Conservation (phyloP, 495 filamentous ascomycete genomes). For the Penicillium fimorum region DNA sequence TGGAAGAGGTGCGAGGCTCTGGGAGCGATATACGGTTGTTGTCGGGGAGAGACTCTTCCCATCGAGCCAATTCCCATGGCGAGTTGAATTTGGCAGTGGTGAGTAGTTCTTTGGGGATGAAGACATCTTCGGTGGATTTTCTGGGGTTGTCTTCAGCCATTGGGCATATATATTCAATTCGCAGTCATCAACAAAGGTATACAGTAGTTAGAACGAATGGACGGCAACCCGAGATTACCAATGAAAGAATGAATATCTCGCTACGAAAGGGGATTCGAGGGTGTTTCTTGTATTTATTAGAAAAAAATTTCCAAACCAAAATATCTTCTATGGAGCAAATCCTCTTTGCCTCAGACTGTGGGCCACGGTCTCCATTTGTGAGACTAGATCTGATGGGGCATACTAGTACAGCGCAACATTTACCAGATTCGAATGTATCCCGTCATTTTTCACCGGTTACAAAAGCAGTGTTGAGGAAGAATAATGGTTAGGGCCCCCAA, state of each 20-base stretch:
- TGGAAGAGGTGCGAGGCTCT: constrained; percentile 8
- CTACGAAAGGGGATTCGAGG: neutral
- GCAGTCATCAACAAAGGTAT: neutral
- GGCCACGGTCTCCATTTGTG: neutral
- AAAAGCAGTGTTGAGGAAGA: too few relatives aligned
- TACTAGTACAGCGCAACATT: neutral
- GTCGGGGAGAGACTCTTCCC: constrained; percentile 25
- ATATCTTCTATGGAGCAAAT: neutral
- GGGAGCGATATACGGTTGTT: constrained; percentile 19
- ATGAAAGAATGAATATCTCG: neutral
- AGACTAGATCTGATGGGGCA: constrained; percentile 5
- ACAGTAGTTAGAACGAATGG: neutral
- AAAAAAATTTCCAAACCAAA: neutral
- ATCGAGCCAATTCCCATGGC: constrained; percentile 22
- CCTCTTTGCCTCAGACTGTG: constrained; percentile 1
- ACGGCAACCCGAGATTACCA: constrained; percentile 1
- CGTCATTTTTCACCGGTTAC: too few relatives aligned
- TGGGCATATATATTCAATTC: neutral
- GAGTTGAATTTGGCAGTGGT: constrained; percentile 27
- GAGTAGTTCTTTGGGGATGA: constrained; percentile 22
- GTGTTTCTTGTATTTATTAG: neutral
- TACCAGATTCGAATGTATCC: too few relatives aligned
- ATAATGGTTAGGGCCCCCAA: too few relatives aligned
- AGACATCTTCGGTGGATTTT: constrained; percentile 23
- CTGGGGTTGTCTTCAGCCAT: constrained; percentile 13